Evolutionary conservation across 1,284 basidiomycete species (phyloP), one percentile per base, ranked within the genome.

Genomic region (Pholiota adiposa): DNA sequence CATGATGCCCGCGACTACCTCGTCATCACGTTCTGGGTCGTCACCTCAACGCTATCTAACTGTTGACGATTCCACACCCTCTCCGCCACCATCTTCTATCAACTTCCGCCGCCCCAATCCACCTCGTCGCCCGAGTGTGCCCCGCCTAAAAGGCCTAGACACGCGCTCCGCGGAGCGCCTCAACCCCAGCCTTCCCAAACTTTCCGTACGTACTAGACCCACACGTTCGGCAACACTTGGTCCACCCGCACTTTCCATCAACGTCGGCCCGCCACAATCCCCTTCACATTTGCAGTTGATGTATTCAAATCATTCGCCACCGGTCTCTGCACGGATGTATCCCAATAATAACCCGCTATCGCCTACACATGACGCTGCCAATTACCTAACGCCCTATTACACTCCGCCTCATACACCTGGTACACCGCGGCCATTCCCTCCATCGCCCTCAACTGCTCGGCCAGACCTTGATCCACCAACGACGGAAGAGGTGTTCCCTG

Each of bases 81-180:
- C 87, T 0, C 87, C 88, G 2, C 85, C 88, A 0, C 87, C 89
- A 1, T 87, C 87, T 3, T 83, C 85, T 33, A 75, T 85, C 34
- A 72, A 74, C 9, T 89, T 89, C 75, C 78, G 81, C 58, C 79
- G 80, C 5, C 83, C 82, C 3, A 75, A 79, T 9, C 83, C 75
- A 21, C 75, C 81, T 9, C 80, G 85, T 18, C 78, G 86, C 55
- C 85, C 87, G 2, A 89, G 86, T 62, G 82, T 79, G 4, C 86
- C 89, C 3, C 84, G 84, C 61, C 77, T 92, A 27, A 78, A 85
- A 23, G 76, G 77, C 31, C 71, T 89, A 21, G 85, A 88, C 66
- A 88, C 86, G 14, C 79, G 75, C 59, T 87, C 83, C 34, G 78
- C 80, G 48, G 85, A 83, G 63, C 77, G 76, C 21, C 78, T 82